Evolutionary conservation across 345 rosid genomes (phyloP).

Genomic region (Aquilaria yunnanensis): DNA sequence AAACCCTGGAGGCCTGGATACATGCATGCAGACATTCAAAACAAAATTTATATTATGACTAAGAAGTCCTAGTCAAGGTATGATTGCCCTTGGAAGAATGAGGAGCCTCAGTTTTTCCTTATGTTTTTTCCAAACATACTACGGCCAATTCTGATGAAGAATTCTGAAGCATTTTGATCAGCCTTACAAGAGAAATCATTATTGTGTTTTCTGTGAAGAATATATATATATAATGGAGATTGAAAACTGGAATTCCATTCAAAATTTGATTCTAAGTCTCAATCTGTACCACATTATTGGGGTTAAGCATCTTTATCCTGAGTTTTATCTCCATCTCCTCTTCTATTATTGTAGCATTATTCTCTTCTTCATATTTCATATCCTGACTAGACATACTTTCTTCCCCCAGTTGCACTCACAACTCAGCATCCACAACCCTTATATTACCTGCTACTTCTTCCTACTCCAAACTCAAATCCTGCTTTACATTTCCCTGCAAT

Average conservation of each 20-base stretch:
- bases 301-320: slow-evolving; percentile 50
- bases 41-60: neutral
- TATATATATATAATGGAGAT: slow-evolving; percentile 10
- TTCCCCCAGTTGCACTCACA: slow-evolving; percentile 27
- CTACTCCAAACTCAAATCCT: slow-evolving; percentile 9
- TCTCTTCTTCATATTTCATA: slow-evolving; percentile 21
- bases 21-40: no score
- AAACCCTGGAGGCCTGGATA: neutral
- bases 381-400: slow-evolving; percentile 34
- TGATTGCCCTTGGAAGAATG: slow-evolving; percentile 15
- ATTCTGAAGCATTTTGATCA: neutral
- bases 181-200: neutral
- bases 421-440: slow-evolving; percentile 23
- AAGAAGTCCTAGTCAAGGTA: slow-evolving; percentile 17
- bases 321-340: slow-evolving; percentile 30
- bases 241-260: slow-evolving; percentile 17
- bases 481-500: neutral
- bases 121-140: slow-evolving; percentile 1
- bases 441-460: slow-evolving; percentile 12
- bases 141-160: neutral
- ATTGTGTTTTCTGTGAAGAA: neutral
- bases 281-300: slow-evolving; percentile 44
- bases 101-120: neutral
- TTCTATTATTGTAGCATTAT: slow-evolving; percentile 41
- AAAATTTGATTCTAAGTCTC: slow-evolving; percentile 43